Percentiles rank a stretch among this genome's conserved stretches.
phyloP scores from a whole-genome alignment of 2,329 filamentous ascomycete genomes.

The Paracorniculantispora psalliotae region DNA sequence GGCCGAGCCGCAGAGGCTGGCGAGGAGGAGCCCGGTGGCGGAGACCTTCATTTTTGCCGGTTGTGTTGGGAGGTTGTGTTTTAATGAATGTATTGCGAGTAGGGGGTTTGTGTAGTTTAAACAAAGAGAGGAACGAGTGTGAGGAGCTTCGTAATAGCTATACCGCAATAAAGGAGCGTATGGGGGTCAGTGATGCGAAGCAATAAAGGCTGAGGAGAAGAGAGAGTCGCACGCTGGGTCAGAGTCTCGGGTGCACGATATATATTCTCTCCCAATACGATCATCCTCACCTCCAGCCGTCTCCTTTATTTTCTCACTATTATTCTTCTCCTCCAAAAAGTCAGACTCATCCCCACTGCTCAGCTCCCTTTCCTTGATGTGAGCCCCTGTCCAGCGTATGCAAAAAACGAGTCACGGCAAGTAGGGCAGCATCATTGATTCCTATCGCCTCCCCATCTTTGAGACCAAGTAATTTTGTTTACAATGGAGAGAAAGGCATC shows the following conservation, averaged over 20 bases:
- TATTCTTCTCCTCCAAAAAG: background rate
- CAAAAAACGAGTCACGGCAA: background rate
- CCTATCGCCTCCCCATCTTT: background rate
- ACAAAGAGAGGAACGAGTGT: background rate
- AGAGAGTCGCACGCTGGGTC: background rate
- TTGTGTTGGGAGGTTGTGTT: background rate
- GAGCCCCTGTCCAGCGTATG: background rate
- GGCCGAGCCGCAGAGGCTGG: conserved; percentile 5
- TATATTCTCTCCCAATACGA: background rate
- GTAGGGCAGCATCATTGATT: background rate
- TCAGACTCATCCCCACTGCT: background rate
- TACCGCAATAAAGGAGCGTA: background rate
- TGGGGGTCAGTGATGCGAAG: background rate
- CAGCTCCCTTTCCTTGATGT: background rate
- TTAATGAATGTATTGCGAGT: no score
- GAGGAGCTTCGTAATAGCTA: background rate
- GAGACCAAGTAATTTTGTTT: background rate
- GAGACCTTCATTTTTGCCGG: conserved; percentile 3
- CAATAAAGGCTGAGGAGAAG: background rate
- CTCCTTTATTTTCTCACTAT: background rate
- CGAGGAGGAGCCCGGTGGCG: background rate
- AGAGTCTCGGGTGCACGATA: background rate
- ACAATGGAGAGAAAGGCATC: background rate
- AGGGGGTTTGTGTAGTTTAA: background rate
- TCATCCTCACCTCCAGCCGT: background rate